A percentile compares a stretch with the other conserved stretches of the same genome.
Evolutionary conservation across 2,329 filamentous ascomycete genomes (phyloP).

Genomic region (Colletotrichum magnum): DNA sequence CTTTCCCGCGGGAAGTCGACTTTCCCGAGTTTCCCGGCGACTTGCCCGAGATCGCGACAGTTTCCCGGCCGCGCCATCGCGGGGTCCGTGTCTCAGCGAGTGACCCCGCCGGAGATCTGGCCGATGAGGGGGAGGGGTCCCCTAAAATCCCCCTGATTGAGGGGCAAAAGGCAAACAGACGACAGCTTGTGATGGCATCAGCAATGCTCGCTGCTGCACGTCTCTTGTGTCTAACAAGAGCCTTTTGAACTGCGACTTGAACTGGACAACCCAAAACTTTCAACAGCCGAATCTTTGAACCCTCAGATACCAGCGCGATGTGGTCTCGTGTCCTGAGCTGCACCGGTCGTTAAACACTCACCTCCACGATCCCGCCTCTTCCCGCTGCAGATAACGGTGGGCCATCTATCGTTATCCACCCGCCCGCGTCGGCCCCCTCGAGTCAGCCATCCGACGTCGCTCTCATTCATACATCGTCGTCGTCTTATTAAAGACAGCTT

Average conservation of each 20-base stretch:
- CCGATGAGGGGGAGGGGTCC: constrained; percentile 1
- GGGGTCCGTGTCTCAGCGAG: constrained; percentile 6
- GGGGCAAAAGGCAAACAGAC: background rate
- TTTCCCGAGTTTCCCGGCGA: constrained; percentile 15
- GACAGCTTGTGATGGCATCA: background rate
- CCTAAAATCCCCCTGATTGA: background rate
- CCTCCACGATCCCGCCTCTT: constrained; percentile 23
- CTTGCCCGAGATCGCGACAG: constrained; percentile 18
- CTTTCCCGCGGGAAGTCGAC: constrained; percentile 5
- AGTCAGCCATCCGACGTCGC: constrained; percentile 40
- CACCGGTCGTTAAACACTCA: background rate
- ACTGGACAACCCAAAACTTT: background rate
- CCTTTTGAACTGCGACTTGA: background rate
- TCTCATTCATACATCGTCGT: constrained; percentile 6
- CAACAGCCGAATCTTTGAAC: background rate
- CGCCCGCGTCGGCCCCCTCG: constrained; percentile 31
- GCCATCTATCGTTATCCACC: constrained; percentile 33
- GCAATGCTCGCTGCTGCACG: no score
- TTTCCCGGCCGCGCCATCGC: constrained; percentile 25
- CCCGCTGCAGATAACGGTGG: constrained; percentile 38
- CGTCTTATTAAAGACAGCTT: constrained; percentile 21
- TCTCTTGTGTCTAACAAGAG: background rate
- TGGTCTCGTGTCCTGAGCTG: background rate
- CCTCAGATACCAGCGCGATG: background rate
- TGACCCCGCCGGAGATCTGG: constrained; percentile 17